phyloP scores from a whole-genome alignment of 2,329 filamentous ascomycete species.

The Hypomyces perniciosus region DNA sequence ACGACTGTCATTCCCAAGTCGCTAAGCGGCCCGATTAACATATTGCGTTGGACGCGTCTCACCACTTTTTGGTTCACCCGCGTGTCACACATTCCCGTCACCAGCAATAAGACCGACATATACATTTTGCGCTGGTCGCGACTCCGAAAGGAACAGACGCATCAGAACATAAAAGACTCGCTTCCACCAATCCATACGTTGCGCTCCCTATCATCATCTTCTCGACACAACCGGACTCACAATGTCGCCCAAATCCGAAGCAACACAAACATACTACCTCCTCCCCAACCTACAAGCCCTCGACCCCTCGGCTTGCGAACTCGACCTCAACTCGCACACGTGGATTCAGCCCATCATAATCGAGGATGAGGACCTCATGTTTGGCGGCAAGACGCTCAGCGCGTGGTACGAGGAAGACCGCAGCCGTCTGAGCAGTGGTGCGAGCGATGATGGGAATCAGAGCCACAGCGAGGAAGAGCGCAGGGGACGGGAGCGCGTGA shows the following conservation, averaged over 20 bases:
- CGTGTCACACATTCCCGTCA: background rate
- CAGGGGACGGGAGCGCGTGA: slow-evolving; percentile 33
- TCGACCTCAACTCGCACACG: slow-evolving; percentile 28
- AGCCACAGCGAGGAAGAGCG: slow-evolving; percentile 30
- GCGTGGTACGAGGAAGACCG: slow-evolving; percentile 52
- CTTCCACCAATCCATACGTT: background rate
- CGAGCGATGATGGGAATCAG: slow-evolving; percentile 30
- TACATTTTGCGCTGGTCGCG: slow-evolving; percentile 9
- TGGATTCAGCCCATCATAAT: slow-evolving; percentile 54
- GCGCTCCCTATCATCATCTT: background rate
- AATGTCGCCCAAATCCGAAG: slow-evolving; percentile 5
- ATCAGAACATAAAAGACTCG: background rate
- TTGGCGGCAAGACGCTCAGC: slow-evolving; percentile 54
- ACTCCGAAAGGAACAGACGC: background rate
- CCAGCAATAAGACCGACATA: background rate
- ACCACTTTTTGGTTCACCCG: background rate
- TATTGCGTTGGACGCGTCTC: background rate
- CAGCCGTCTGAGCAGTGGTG: slow-evolving; percentile 30
- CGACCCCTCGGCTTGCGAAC: slow-evolving; percentile 28
- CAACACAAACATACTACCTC: slow-evolving; percentile 13
- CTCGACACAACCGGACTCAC: background rate
- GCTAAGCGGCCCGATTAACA: slow-evolving; percentile 1
- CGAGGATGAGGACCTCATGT: slow-evolving; percentile 56
- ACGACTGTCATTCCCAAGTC: background rate
- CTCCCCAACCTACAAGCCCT: slow-evolving; percentile 29